Evolutionary conservation across 2,329 filamentous ascomycete genomes (phyloP).

Genomic region (Phyllachora maydis): DNA sequence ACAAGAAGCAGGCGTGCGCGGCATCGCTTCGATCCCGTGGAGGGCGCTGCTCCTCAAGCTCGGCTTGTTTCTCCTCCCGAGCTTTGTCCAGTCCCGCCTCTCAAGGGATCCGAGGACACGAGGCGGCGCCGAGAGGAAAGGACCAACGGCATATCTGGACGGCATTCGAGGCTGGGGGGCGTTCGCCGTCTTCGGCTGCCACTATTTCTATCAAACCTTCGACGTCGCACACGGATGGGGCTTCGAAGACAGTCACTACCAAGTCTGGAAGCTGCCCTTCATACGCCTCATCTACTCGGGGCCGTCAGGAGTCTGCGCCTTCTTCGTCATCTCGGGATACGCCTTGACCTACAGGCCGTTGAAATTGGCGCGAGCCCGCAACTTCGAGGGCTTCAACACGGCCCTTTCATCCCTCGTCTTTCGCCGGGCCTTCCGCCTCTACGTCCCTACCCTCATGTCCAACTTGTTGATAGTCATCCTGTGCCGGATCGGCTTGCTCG

Average conservation of each 20-base stretch:
- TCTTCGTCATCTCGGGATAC: slow-evolving; percentile 42
- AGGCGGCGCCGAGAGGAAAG: slow-evolving; percentile 16
- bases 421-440: slow-evolving; percentile 28
- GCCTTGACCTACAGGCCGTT: slow-evolving; percentile 32
- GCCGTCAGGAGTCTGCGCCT: slow-evolving; percentile 34
- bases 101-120: slow-evolving; percentile 14
- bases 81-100: slow-evolving; percentile 24
- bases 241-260: slow-evolving; percentile 18
- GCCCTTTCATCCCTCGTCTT: slow-evolving; percentile 28
- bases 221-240: slow-evolving; percentile 28
- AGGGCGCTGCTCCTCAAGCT: slow-evolving; percentile 15
- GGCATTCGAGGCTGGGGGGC: slow-evolving; percentile 35
- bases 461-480: slow-evolving; percentile 24
- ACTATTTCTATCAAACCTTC: slow-evolving; percentile 31
- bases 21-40: slow-evolving; percentile 14
- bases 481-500: slow-evolving; percentile 23
- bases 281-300: slow-evolving; percentile 31
- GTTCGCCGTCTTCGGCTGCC: slow-evolving; percentile 33
- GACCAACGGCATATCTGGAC: slow-evolving; percentile 34
- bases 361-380: slow-evolving; percentile 12
- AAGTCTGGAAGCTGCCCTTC: slow-evolving; percentile 29
- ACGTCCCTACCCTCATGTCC: slow-evolving; percentile 26
- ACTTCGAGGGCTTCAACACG: slow-evolving; percentile 17
- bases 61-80: slow-evolving; percentile 27
- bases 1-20: slow-evolving; percentile 8